Base-by-base conservation (phyloP, 345 rosid genomes). In the Populus ilicifolia region DNA sequence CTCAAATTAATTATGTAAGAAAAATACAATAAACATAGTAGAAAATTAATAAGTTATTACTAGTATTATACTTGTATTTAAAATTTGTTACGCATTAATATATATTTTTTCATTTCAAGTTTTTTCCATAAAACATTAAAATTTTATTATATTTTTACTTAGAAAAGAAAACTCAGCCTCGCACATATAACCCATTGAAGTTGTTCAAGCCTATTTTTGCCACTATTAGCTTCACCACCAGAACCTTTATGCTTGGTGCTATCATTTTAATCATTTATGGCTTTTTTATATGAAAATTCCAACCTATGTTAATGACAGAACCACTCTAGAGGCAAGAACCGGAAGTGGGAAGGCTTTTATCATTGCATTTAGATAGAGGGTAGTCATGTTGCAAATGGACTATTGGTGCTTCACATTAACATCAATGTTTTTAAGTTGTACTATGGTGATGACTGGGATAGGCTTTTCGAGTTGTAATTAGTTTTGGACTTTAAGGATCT, bases 271-370 rank as follows among this genome's bases (percentile, higher is more conserved):
- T 93, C 52, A 79, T 91, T 48, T 93, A 96, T 80, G 97, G 94
- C 64, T 93, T 93, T 84, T 91, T 75, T 96, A 94, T 12, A 93
- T 93, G 96, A 93, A 93, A 86, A 93, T 93, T 80, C 92, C 94
- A 27, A 90, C 97, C 13, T 91, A 87, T 76, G 98, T 96, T 9
- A 93, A 93, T 80, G 96, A 94, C 33, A 90, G 94, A 80, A 93
- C 96, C 71, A 91, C 98, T 54, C 84, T 93, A 74, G 96, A 93
- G 79, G 94, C 98, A 16, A 89, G 98, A 44, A 93, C 91, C 79
- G 92, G 98, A 54, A 93, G 91, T 27, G 96, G 96, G 38, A 91
- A 91, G 85, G 98, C 98, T 8, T 93, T 93, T 75, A 90, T 90
- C 17, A 67, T 64, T 46, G 94, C 96, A 43, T 92, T 92, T 80